Evolutionary conservation across 495 filamentous ascomycete genomes (phyloP).

Genomic region (Podospora anserina): DNA sequence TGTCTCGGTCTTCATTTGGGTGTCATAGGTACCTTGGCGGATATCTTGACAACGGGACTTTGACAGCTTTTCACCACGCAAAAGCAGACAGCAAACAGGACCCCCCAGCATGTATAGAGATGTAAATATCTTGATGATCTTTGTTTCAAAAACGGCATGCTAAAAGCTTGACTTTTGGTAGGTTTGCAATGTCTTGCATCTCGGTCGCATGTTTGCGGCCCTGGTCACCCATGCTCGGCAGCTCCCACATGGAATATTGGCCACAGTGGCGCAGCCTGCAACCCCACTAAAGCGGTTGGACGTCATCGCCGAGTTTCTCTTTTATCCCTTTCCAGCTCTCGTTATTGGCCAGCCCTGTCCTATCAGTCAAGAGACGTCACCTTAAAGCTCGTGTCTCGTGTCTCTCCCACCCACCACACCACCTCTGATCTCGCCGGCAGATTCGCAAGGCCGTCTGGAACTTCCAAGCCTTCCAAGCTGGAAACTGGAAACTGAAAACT

Average conservation of each 20-base stretch:
- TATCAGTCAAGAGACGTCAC: not conserved
- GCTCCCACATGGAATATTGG: not conserved
- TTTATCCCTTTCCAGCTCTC: not conserved
- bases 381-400: not conserved
- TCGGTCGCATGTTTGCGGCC: not conserved
- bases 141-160: conserved; percentile 1
- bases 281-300: not conserved
- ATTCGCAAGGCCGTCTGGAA: not conserved
- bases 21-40: conserved; percentile 11
- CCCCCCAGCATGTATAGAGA: not conserved
- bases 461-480: not conserved
- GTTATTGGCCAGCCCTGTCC: conserved; percentile 3
- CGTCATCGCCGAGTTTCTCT: conserved; percentile 2
- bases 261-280: not conserved
- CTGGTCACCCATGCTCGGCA: not conserved
- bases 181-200: conserved; percentile 1
- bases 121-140: not conserved
- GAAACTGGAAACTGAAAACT: not conserved
- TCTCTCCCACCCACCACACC: not conserved
- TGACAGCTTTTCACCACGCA: not conserved
- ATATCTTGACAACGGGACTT: conserved; percentile 3
- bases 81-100: not conserved
- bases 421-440: not conserved
- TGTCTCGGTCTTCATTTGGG: not conserved
- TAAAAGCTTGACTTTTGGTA: not conserved